These are phyloP conservation scores for Kandelia obovata DNA, from an alignment of 345 rosid species.

Conservation along the genomic window DNA sequence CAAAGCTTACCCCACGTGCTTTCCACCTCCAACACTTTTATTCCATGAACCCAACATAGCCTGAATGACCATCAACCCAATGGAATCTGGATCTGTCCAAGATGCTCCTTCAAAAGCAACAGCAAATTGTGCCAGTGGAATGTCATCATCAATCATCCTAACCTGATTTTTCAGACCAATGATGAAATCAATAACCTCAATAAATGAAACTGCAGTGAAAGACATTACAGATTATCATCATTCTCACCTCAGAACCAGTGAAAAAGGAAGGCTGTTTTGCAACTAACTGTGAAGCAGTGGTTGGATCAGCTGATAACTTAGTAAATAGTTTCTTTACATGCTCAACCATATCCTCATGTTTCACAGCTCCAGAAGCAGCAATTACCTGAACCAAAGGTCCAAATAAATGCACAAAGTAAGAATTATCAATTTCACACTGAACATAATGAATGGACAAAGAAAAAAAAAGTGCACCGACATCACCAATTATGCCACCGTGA, in stretches of 20 bases:
- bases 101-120: conserved; percentile 97
- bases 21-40: conserved; percentile 83
- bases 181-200: background rate
- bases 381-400: conserved; percentile 56
- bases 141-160: conserved; percentile 85
- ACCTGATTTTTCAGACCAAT: conserved; percentile 43
- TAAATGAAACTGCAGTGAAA: background rate
- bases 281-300: conserved; percentile 78
- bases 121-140: conserved; percentile 96
- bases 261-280: conserved; percentile 79
- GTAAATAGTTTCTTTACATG: conserved; percentile 79
- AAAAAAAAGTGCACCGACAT: background rate
- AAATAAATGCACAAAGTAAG: background rate
- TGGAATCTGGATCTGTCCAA: conserved; percentile 98
- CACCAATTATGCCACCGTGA: background rate
- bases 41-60: conserved; percentile 98
- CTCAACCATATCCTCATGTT: conserved; percentile 93
- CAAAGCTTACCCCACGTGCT: conserved; percentile 90
- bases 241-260: conserved; percentile 93
- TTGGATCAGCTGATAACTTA: conserved; percentile 77
- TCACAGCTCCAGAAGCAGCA: conserved; percentile 96
- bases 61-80: conserved; percentile 95
- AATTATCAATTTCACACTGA: background rate
- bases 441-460: background rate
- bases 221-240: background rate